Evolutionary conservation across 768 basidiomycete genomes (phyloP).

Genomic region (Phlebiopsis flavidoalba): DNA sequence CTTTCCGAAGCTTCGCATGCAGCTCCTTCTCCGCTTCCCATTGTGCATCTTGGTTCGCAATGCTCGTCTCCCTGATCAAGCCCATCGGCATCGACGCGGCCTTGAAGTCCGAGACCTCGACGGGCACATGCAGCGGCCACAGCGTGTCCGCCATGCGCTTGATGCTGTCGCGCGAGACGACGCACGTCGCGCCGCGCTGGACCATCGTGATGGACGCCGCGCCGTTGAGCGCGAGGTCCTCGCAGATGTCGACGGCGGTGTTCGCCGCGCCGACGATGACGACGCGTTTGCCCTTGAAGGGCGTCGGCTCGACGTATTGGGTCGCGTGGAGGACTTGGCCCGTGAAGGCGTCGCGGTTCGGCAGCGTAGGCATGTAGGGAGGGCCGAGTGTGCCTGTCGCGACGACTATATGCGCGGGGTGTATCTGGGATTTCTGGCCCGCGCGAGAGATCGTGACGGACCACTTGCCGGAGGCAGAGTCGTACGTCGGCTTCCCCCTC

Average conservation of each 20-base stretch:
- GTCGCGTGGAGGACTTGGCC: slow-evolving; percentile 29
- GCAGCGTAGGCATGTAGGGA: slow-evolving; percentile 27
- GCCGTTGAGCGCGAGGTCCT: slow-evolving; percentile 28
- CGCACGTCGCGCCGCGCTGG: slow-evolving; percentile 35
- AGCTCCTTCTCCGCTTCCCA: slow-evolving; percentile 29
- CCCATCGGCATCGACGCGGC: slow-evolving; percentile 18
- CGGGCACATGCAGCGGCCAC: slow-evolving; percentile 17
- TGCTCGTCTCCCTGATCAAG: slow-evolving; percentile 18
- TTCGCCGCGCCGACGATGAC: slow-evolving; percentile 39
- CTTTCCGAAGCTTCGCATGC: slow-evolving; percentile 29
- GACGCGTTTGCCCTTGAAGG: slow-evolving; percentile 29
- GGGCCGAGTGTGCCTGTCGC: slow-evolving; percentile 33
- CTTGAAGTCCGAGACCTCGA: slow-evolving; percentile 22
- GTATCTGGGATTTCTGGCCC: slow-evolving; percentile 25
- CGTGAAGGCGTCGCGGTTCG: slow-evolving; percentile 21
- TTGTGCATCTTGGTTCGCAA: slow-evolving; percentile 10
- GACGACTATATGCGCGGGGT: slow-evolving; percentile 34
- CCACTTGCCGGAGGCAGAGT: slow-evolving; percentile 27
- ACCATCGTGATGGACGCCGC: slow-evolving; percentile 36
- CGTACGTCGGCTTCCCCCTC: slow-evolving; percentile 28
- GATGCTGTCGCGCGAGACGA: slow-evolving; percentile 18
- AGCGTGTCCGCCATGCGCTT: not conserved
- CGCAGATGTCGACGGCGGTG: slow-evolving; percentile 33
- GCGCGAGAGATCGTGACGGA: slow-evolving; percentile 26
- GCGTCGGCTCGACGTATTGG: slow-evolving; percentile 22